Percentiles rank a stretch among this genome's conserved stretches.
Evolutionary conservation across 805 yeast species (phyloP).

Genomic region (Wickerhamiella occidentalis): DNA sequence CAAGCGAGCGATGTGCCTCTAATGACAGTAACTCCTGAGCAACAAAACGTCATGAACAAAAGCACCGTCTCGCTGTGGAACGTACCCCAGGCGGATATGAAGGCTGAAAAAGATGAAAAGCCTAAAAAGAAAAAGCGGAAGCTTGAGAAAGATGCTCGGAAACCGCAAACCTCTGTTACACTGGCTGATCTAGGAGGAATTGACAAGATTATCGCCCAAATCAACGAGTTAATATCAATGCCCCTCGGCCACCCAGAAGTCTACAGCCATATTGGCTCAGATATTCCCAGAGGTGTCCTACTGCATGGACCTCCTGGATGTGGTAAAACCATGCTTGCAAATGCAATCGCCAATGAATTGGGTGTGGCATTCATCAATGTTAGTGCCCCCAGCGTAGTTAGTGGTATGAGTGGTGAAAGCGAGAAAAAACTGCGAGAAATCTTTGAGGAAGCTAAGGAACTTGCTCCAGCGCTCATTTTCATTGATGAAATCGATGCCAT

Average conservation of each 20-base stretch:
- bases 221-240: conserved; percentile 81
- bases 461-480: conserved; percentile 89
- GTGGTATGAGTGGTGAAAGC: conserved; percentile 98
- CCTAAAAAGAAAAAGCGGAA: conserved; percentile 14
- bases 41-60: conserved; percentile 61
- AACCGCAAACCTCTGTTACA: conserved; percentile 42
- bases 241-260: conserved; percentile 93
- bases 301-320: conserved; percentile 99
- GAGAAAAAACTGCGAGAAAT: conserved; percentile 88
- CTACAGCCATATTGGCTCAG: conserved; percentile 74
- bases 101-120: conserved; percentile 10
- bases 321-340: conserved; percentile 94
- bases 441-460: conserved; percentile 77
- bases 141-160: conserved; percentile 38
- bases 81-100: conserved; percentile 19
- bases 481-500: conserved; percentile 97
- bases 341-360: conserved; percentile 88
- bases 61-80: conserved; percentile 64
- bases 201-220: conserved; percentile 68
- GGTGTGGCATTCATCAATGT: conserved; percentile 84
- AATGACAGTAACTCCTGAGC: conserved; percentile 45
- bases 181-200: conserved; percentile 80
- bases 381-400: conserved; percentile 91
- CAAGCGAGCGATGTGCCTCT: conserved; percentile 31
- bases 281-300: conserved; percentile 86